A percentile compares a stretch with the other conserved stretches of the same genome.
phyloP scores from a whole-genome alignment of 768 basidiomycete genomes.

The Leccinum truebloodii region DNA sequence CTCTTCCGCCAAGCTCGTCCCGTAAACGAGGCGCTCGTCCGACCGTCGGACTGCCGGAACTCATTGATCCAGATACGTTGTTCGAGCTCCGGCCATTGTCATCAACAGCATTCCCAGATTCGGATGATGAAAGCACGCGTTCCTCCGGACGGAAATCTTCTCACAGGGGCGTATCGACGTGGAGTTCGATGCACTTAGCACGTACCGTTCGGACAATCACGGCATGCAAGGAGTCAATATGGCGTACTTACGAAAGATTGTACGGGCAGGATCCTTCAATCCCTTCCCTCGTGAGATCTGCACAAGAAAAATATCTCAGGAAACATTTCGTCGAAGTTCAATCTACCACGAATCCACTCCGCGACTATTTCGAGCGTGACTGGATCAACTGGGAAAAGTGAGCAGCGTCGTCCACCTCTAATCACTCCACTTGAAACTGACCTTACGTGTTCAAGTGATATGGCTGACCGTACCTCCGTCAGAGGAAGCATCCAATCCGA shows the following conservation, averaged over 20 bases:
- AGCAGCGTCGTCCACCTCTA: conserved; percentile 22
- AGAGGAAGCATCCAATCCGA: conserved; percentile 47
- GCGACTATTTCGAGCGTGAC: conserved; percentile 63
- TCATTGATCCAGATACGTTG: conserved; percentile 31
- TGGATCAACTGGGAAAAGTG: conserved; percentile 76
- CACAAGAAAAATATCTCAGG: conserved; percentile 30
- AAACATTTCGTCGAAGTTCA: conserved; percentile 21
- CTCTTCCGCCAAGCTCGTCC: conserved; percentile 55
- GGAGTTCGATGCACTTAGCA: conserved; percentile 67
- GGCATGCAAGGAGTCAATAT: conserved; percentile 72
- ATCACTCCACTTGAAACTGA: conserved; percentile 8
- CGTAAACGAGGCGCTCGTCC: conserved; percentile 20
- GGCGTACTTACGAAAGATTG: conserved; percentile 58
- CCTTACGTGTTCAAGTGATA: conserved; percentile 51
- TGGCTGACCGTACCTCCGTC: conserved; percentile 71
- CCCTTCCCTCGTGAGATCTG: conserved; percentile 40
- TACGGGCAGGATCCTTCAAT: conserved; percentile 40
- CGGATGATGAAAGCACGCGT: conserved; percentile 28
- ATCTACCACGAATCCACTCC: conserved; percentile 36
- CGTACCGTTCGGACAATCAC: conserved; percentile 55
- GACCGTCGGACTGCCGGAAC: conserved; percentile 18
- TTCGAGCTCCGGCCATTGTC: conserved; percentile 34
- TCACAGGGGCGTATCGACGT: conserved; percentile 39
- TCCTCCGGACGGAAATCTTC: conserved; percentile 19
- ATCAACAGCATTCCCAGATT: conserved; percentile 24